A percentile compares a stretch with the other conserved stretches of the same genome.
phyloP scores from a whole-genome alignment of 768 basidiomycete species.

The Leucocoprinus leucothites region DNA sequence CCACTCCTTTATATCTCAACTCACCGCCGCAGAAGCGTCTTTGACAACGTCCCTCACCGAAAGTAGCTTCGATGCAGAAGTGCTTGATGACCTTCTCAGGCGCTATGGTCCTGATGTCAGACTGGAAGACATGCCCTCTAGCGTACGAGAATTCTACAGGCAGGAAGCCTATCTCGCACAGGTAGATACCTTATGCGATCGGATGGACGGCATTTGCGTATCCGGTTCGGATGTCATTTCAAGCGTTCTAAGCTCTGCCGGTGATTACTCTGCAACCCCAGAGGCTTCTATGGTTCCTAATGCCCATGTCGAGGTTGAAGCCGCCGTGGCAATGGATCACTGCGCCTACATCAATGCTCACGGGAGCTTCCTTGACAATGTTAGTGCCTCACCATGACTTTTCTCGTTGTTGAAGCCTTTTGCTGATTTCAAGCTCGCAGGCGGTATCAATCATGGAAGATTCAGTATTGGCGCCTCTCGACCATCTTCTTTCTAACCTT shows the following conservation, averaged over 20 bases:
- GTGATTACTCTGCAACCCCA: not conserved
- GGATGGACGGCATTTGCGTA: not conserved
- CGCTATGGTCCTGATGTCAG: conserved; percentile 5
- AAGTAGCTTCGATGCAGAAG: not conserved
- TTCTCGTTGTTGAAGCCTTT: not conserved
- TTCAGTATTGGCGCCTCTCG: conserved; percentile 12
- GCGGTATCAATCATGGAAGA: not conserved
- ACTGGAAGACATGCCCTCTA: conserved; percentile 4
- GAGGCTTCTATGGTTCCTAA: not conserved
- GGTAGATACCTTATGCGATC: conserved; percentile 1
- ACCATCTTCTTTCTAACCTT: conserved; percentile 20
- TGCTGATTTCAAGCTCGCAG: not conserved
- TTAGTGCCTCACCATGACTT: not conserved
- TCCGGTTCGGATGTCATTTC: not conserved
- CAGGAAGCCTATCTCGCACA: conserved; percentile 4
- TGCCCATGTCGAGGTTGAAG: not conserved
- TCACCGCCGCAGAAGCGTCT: not conserved
- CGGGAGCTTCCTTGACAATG: not conserved
- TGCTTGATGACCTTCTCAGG: not conserved
- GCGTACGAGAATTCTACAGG: not conserved
- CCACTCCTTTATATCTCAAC: not conserved
- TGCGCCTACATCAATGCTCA: not conserved
- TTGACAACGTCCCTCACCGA: not conserved
- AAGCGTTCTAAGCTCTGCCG: not conserved
- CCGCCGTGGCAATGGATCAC: conserved; percentile 3